Base-by-base conservation (phyloP, 2,329 filamentous ascomycete genomes). In the Claviceps pazoutovae region DNA sequence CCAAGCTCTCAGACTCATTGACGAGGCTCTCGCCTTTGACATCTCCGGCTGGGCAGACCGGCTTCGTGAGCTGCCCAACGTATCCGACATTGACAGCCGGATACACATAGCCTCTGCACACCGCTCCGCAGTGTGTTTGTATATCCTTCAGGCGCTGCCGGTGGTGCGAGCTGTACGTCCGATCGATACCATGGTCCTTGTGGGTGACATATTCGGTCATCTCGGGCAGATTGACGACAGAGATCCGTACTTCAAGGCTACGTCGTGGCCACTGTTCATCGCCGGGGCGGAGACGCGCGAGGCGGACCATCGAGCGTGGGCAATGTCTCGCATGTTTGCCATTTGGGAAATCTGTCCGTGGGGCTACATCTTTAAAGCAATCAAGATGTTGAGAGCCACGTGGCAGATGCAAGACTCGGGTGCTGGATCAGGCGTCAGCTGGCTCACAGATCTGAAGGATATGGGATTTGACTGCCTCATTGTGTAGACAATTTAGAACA, bases 201-300 rank as follows among this genome's bases (percentile, higher is more conserved):
- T 75, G 4, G 60, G 67, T 23, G 74, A 77, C 37, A 74, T 78
- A 39, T 64, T 79, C 2, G 57, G 64, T n/a, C 72, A 79, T 53
- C 66, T 80, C 23, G 71, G 70, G 5, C 64, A 68, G 50, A 69
- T 81, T 38, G 67, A 66, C 30, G 68, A 71, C 19, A 61, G 67
- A 2, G 74, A 78, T 57, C 69, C 71, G 6, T 69, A 79, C 43
- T 80, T 78, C 66, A 80, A 79, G 59, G 78, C 74, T 7, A 78
- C 76, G 2, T 74, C 74, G n/a, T 81, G 77, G 77, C 76, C 78
- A 1, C 68, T 76, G 0, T 80, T 80, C 56, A 71, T 81, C 34
- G 75, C 74, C 2, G 78, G 78, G 1, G 76, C 76, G 0, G 77
- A 80, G 57, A 73, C 74, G 3, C 68, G 69, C 43, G 69, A 75